phyloP scores from a whole-genome alignment of 371 early-diverging fungal species.

The Lichtheimia hyalospora region DNA sequence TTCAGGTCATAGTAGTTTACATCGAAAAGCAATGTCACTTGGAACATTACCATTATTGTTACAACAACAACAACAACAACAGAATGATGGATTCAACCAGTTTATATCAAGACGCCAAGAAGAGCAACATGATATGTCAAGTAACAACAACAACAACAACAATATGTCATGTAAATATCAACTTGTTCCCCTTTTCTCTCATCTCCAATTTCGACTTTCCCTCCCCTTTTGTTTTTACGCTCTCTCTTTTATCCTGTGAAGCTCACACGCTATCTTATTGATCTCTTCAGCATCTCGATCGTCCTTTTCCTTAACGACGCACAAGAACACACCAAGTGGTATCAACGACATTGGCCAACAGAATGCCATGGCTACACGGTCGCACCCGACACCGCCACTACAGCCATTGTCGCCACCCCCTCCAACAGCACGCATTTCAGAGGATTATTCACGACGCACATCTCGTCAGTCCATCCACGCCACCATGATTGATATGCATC shows the following conservation, averaged over 20 bases:
- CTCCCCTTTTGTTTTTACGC: neutral
- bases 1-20: neutral
- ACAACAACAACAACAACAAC: slow-evolving; percentile 5
- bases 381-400: neutral
- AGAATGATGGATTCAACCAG: neutral
- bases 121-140: neutral
- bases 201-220: neutral
- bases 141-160: neutral
- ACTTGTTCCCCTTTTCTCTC: neutral
- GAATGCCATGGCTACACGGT: slow-evolving; percentile 21
- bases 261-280: too few species aligned
- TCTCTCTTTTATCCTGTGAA: too few species aligned
- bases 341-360: slow-evolving; percentile 4
- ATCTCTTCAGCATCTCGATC: too few species aligned
- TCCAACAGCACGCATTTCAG: slow-evolving; percentile 1
- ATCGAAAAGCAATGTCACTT: slow-evolving; percentile 5
- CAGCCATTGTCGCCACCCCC: neutral
- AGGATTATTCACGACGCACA: slow-evolving; percentile 8
- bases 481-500: neutral
- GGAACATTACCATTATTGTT: neutral
- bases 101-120: neutral
- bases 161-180: slow-evolving; percentile 2
- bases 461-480: too few species aligned
- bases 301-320: too few species aligned
- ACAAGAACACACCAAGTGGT: neutral